Evolutionary conservation across 352 stramenopile genomes (phyloP), one percentile per base, ranked within the genome.

Genomic region (Phytophthora litchii): DNA sequence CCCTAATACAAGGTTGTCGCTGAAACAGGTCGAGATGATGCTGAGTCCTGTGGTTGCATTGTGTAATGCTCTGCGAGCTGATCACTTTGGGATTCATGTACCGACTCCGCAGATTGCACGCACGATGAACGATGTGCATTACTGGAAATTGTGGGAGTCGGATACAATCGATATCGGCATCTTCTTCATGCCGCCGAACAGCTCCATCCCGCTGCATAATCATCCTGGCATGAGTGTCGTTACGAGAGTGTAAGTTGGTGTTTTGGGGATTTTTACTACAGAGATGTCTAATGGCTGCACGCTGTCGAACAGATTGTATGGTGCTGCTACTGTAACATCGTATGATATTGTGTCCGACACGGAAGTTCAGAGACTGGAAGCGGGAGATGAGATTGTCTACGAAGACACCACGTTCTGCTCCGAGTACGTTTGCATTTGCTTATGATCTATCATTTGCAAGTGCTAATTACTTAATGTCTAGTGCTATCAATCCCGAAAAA

Each of bases 161-260:
- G 85, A 94, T 45, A 88, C 72, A 13, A 92, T 94, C 43, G 83
- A 89, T 62, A 88, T 94, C 55, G 85, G 85, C 20, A 92, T 94
- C 36, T 94, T 94, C 51, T 91, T 94, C 48, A 88, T 94, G 77
- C 85, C 85, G 7, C 85, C 85, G 3, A 82, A 87, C 31, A 74
- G 80, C 37, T 62, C 79, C 35, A 94, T 94, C 35, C 85, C 85
- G 2, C 66, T 94, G 21, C 85, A 94, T 49, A 91, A 94, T 51
- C 85, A 94, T 35, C 85, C 85, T 17, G 81, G 79, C 60, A 94
- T 94, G 85, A 91, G 83, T 38, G 85, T 94, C 54, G 70, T 94
- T 54, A 89, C 85, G 9, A 70, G 83, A 88, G 73, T 94, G 83
- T 91, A 76, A 63, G 79, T 60, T 31, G 4, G 7, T 53, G 40